These are phyloP conservation scores for Sedum album DNA, from an alignment of 164 flowering plant genomes.

Conservation along the genomic window DNA sequence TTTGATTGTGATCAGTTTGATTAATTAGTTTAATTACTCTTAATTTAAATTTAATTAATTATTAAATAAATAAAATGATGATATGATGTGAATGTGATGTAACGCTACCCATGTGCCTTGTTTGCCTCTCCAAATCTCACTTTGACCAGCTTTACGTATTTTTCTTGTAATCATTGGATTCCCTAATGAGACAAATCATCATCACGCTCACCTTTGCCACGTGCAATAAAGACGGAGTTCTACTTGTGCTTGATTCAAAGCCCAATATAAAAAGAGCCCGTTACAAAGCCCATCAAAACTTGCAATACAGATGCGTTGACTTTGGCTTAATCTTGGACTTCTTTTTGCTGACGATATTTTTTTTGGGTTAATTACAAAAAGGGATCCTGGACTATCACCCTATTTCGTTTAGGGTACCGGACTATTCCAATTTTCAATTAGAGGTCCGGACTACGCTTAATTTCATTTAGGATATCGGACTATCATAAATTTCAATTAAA, in stretches of 20 bases:
- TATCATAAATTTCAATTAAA: too few species aligned
- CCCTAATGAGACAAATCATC: background rate
- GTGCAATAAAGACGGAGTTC: background rate
- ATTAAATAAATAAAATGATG: background rate
- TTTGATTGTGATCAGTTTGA: background rate
- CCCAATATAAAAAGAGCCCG: background rate
- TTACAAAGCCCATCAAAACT: background rate
- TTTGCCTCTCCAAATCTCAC: background rate
- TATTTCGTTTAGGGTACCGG: too few species aligned
- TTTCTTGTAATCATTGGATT: background rate
- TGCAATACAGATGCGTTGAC: too few species aligned
- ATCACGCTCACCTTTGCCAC: background rate
- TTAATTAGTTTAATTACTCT: background rate
- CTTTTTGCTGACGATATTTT: too few species aligned
- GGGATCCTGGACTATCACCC: too few species aligned
- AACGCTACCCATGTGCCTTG: slow-evolving; percentile 1
- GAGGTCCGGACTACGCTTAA: too few species aligned
- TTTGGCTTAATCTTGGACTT: too few species aligned
- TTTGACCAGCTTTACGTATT: background rate
- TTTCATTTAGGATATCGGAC: too few species aligned
- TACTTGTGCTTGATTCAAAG: background rate
- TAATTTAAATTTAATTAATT: background rate
- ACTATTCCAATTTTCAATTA: too few species aligned
- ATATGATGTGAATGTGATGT: background rate
- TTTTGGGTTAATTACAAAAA: too few species aligned